Base-by-base conservation (phyloP, 2,329 filamentous ascomycete genomes). In the Calonectria honghensis region DNA sequence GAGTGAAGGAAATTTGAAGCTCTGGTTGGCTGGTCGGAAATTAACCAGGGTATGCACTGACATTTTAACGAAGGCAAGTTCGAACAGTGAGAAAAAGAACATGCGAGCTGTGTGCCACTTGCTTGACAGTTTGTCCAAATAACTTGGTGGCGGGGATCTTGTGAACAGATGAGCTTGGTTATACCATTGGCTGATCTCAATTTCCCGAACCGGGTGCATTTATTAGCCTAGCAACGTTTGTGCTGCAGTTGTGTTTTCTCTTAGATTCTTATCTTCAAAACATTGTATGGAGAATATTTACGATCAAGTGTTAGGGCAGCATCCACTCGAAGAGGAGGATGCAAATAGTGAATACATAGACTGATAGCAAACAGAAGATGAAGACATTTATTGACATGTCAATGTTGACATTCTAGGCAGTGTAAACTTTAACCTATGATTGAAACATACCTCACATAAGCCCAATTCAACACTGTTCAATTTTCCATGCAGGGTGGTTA, bases 71-170 rank as follows among this genome's bases (percentile, higher is more conserved):
- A 57, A 32, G 18, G 52, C 24, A 7, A 20, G 52, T n/a, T 57
- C 52, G 11, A 35, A 57, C 52, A 35, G 52, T 57, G 52, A 57
- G 52, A 57, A 57, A 57, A 57, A 29, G 16, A 35, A 31, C 52
- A 20, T 35, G 20, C 29, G 51, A 54, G 29, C 16, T 32, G 29
- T 4, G 16, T 7, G 18, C 18, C 31, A n/a, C 14, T 11, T 35
- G 52, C 18, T 14, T n/a, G 3, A 11, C 31, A 4, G 52, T 35
- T 57, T 2, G 11, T 1, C 10, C 9, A 20, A 31, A 32, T 14
- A 31, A 32, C 14, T 31, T 16, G 31, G 51, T 20, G 14, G 11
- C 16, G 29, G 14, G 5, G n/a, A 35, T n/a, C n/a, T 32, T 14
- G 18, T 7, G 29, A 57, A 18, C 9, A 20, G 7, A n/a, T 6